phyloP scores from a whole-genome alignment of 192 early-diverging fungal genomes.

The Linnemannia hyalina region DNA sequence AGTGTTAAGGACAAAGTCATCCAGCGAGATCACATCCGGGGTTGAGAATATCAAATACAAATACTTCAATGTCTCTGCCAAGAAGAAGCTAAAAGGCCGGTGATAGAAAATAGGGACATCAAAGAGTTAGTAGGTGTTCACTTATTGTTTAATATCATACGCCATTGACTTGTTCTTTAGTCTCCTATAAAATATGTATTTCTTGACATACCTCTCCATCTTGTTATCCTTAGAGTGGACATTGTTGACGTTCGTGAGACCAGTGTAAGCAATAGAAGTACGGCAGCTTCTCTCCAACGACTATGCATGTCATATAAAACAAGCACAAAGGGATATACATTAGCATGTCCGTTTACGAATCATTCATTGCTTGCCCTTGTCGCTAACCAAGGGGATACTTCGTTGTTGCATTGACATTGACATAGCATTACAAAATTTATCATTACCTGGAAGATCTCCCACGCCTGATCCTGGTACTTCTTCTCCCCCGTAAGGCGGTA shows the following conservation, averaged over 20 bases:
- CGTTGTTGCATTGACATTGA: too few relatives aligned
- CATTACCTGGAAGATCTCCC: constrained; percentile 71
- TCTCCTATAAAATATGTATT: neutral
- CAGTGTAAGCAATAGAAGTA: constrained; percentile 64
- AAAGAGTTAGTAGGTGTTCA: neutral
- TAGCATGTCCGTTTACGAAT: too few relatives aligned
- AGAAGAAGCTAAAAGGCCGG: constrained; percentile 78
- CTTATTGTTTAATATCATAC: too few relatives aligned
- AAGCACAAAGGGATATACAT: neutral
- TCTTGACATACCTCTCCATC: constrained; percentile 63
- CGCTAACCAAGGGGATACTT: too few relatives aligned
- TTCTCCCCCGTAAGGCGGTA: constrained; percentile 78
- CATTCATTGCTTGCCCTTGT: too few relatives aligned
- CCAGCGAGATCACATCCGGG: constrained; percentile 71
- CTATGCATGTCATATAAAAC: constrained; percentile 12
- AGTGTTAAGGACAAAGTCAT: constrained; percentile 93
- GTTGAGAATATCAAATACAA: constrained; percentile 88
- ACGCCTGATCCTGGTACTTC: constrained; percentile 76
- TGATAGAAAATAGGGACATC: too few relatives aligned
- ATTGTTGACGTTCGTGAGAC: constrained; percentile 58
- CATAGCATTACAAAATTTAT: neutral
- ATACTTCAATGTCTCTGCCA: constrained; percentile 97
- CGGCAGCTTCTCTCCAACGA: constrained; percentile 63
- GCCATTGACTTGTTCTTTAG: too few relatives aligned
- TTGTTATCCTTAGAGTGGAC: constrained; percentile 54